These are phyloP conservation scores for Cicer chorassanicum DNA, from an alignment of 306 rosid species.

Conservation along the genomic window DNA sequence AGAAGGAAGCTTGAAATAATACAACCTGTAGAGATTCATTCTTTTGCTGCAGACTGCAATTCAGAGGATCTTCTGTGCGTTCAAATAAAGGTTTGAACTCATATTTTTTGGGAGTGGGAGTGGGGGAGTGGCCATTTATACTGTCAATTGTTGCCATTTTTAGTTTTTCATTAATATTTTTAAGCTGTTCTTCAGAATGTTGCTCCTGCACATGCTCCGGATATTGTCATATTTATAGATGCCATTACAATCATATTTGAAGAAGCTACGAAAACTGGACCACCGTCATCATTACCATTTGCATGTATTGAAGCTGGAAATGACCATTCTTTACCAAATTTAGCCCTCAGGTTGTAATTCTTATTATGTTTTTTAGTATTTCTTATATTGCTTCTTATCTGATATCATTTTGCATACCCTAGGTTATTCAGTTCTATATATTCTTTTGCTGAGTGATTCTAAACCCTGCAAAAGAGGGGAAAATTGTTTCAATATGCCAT, in stretches of 20 bases:
- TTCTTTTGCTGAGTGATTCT: conserved; percentile 22
- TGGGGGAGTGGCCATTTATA: background rate
- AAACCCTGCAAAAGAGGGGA: background rate
- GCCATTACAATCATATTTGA: conserved; percentile 90
- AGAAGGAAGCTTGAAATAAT: conserved; percentile 88
- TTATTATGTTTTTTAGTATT: conserved; percentile 33
- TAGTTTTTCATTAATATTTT: conserved; percentile 37
- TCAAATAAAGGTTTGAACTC: conserved; percentile 83
- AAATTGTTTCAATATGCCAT: conserved; percentile 12
- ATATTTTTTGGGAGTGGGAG: conserved; percentile 3
- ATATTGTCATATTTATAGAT: conserved; percentile 82
- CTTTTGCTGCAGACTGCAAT: conserved; percentile 92
- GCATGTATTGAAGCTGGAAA: conserved; percentile 90
- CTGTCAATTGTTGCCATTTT: conserved; percentile 14
- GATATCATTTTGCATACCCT: conserved; percentile 22
- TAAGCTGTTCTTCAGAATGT: conserved; percentile 70
- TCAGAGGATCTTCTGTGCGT: conserved; percentile 90
- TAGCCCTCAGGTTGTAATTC: conserved; percentile 84
- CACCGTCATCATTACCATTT: conserved; percentile 75
- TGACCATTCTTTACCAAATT: conserved; percentile 82
- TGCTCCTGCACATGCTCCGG: conserved; percentile 81
- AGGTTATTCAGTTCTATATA: background rate
- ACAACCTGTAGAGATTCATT: conserved; percentile 91
- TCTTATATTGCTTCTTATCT: conserved; percentile 20
- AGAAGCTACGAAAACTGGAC: conserved; percentile 82